Evolutionary conservation across 83 land plant species (phyloP).

Genomic region (Diphasiastrum complanatum): DNA sequence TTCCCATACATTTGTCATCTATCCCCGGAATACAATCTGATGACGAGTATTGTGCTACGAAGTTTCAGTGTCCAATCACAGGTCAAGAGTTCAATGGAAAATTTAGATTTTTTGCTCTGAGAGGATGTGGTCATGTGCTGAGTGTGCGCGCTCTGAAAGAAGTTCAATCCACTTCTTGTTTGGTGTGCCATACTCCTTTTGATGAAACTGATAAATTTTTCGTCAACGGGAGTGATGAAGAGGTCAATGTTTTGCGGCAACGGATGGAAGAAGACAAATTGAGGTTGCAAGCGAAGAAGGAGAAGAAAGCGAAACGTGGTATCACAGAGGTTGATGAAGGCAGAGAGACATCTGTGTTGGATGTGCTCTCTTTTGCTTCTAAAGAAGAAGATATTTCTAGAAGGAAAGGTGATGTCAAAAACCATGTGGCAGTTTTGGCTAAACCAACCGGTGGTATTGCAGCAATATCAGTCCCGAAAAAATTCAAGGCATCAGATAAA

Average conservation of each 20-base stretch:
- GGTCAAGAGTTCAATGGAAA: slow-evolving; percentile 87
- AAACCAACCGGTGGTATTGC: slow-evolving; percentile 26
- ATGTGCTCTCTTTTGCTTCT: not conserved
- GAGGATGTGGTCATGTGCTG: slow-evolving; percentile 80
- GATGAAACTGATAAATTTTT: slow-evolving; percentile 58
- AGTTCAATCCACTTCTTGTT: slow-evolving; percentile 64
- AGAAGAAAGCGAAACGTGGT: slow-evolving; percentile 53
- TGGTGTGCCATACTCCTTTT: slow-evolving; percentile 71
- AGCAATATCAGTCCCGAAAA: slow-evolving; percentile 33
- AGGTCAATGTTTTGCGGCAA: slow-evolving; percentile 53
- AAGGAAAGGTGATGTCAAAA: slow-evolving; percentile 12
- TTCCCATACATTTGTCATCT: slow-evolving; percentile 41
- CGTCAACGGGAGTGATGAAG: slow-evolving; percentile 74
- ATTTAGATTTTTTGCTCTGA: slow-evolving; percentile 58
- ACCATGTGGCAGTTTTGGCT: slow-evolving; percentile 2
- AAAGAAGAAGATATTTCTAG: not conserved
- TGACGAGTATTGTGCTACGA: slow-evolving; percentile 35
- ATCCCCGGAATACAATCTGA: slow-evolving; percentile 45
- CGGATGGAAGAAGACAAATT: slow-evolving; percentile 72
- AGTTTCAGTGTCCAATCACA: slow-evolving; percentile 87
- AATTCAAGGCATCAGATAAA: slow-evolving; percentile 49
- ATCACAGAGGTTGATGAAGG: slow-evolving; percentile 11
- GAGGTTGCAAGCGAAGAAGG: slow-evolving; percentile 40
- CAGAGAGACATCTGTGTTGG: slow-evolving; percentile 9
- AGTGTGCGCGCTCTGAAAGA: slow-evolving; percentile 85